Evolutionary conservation across 768 basidiomycete genomes (phyloP), one percentile per base, ranked within the genome.

Genomic region (Phlegmacium glaucopus): DNA sequence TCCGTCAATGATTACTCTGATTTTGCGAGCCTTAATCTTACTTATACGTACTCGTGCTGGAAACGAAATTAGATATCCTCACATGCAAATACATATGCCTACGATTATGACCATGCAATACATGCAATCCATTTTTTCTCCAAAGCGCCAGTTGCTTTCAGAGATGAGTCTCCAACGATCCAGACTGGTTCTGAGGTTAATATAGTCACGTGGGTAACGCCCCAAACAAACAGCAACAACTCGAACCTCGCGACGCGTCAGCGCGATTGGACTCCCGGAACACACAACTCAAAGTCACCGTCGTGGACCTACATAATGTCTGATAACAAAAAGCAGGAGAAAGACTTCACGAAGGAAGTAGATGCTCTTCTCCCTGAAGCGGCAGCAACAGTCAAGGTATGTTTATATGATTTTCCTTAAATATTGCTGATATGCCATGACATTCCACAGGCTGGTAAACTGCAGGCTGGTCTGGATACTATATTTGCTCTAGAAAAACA

Each of bases 401-500:
- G 42, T 27, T 30, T 6, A 22, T 22, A 22, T 2, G 15, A 26
- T 22, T 45, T 44, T 34, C 8, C 38, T 25, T 42, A 13, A 42
- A 44, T 46, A 34, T 43, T 38, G 44, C 41, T 52, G 53, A 56
- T 30, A 49, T 38, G 44, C 41, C 8, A 45, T 44, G 53, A 30
- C 44, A 45, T 51, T 48, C 25, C 13, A 62, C 22, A 95, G 94
- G 72, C 83, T 49, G 90, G 88, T 18, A 85, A 83, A 66, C 75
- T 93, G 39, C 82, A 90, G 61, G 88, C 90, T 26, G 91, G 86
- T 17, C 71, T 97, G 27, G 95, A 99, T 69, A 92, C 89, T 71
- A 80, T 98, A 47, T 76, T 94, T 47, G 69, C 72, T 1, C 75
- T 98, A 5, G 96, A 99, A 72, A 98, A 98, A 70, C 94, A 96